A percentile compares a stretch with the other conserved stretches of the same genome.
phyloP scores from a whole-genome alignment of 2,329 filamentous ascomycete species.

The Calonectria hongkongensis region DNA sequence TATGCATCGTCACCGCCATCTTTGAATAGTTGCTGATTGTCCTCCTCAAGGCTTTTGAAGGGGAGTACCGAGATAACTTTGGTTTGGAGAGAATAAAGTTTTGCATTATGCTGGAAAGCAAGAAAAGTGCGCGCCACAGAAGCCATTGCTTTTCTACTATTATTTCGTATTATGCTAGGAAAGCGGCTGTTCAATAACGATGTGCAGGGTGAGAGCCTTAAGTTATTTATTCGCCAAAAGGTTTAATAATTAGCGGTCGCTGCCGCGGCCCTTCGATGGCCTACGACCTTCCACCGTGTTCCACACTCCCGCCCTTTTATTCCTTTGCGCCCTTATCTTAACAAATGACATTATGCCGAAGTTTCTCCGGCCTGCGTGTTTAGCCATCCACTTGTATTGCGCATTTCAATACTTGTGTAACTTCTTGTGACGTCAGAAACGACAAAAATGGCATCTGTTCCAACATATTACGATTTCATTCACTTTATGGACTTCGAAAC shows the following conservation, averaged over 20 bases:
- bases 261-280: not conserved
- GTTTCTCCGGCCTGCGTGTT: not conserved
- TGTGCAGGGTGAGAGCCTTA: not conserved
- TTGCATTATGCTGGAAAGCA: slow-evolving; percentile 66
- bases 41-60: slow-evolving; percentile 69
- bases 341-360: slow-evolving; percentile 5
- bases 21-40: slow-evolving; percentile 76
- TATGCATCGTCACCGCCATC: slow-evolving; percentile 69
- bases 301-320: not conserved
- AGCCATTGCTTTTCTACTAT: slow-evolving; percentile 41
- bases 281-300: not conserved
- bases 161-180: too few species aligned
- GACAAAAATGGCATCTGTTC: too few species aligned
- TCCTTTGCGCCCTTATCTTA: slow-evolving; percentile 9
- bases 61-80: slow-evolving; percentile 68
- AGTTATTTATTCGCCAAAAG: not conserved
- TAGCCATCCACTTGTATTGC: not conserved
- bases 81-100: slow-evolving; percentile 65
- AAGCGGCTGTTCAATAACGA: not conserved
- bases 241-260: slow-evolving; percentile 2
- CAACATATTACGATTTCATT: too few species aligned
- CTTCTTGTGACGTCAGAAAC: too few species aligned
- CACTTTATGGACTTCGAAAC: too few species aligned
- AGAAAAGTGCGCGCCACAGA: slow-evolving; percentile 55
- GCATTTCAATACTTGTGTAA: too few species aligned